Conservation (phyloP, 2,329 filamentous ascomycete genomes). For the Xylariaceae sp. region DNA sequence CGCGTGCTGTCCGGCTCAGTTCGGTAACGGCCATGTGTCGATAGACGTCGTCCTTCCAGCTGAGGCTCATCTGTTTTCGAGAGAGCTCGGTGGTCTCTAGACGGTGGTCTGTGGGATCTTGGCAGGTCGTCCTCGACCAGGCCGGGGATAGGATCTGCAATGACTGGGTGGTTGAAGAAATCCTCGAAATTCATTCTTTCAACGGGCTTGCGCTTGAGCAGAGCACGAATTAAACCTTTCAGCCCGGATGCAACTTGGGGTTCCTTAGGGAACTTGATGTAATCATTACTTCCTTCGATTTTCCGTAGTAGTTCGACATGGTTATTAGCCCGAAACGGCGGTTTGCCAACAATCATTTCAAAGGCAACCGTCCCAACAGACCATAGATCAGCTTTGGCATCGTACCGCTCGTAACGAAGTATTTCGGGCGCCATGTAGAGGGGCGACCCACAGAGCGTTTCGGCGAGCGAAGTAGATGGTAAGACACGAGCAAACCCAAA, state of each 20-base stretch:
- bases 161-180: constrained; percentile 72
- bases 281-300: constrained; percentile 84
- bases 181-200: constrained; percentile 81
- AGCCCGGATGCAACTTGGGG: constrained; percentile 66
- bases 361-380: constrained; percentile 93
- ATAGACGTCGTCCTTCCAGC: constrained; percentile 32
- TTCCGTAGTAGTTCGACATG: constrained; percentile 89
- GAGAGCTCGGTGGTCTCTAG: constrained; percentile 33
- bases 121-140: constrained; percentile 71
- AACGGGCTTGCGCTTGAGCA: constrained; percentile 80
- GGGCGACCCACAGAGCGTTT: constrained; percentile 93
- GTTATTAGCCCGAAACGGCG: constrained; percentile 87
- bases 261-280: constrained; percentile 75
- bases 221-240: constrained; percentile 70
- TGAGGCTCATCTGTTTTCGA: constrained; percentile 31
- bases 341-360: constrained; percentile 87
- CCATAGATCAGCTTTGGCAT: constrained; percentile 95
- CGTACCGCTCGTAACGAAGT: constrained; percentile 92
- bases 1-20: constrained; percentile 34
- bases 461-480: constrained; percentile 83
- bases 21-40: constrained; percentile 37
- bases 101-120: constrained; percentile 31
- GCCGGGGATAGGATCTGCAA: constrained; percentile 71
- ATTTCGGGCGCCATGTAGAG: constrained; percentile 99
- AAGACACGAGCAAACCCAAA: constrained; percentile 96